phyloP scores from a whole-genome alignment of 176 grass and related monocot genomes.

The Zoysia japonica region DNA sequence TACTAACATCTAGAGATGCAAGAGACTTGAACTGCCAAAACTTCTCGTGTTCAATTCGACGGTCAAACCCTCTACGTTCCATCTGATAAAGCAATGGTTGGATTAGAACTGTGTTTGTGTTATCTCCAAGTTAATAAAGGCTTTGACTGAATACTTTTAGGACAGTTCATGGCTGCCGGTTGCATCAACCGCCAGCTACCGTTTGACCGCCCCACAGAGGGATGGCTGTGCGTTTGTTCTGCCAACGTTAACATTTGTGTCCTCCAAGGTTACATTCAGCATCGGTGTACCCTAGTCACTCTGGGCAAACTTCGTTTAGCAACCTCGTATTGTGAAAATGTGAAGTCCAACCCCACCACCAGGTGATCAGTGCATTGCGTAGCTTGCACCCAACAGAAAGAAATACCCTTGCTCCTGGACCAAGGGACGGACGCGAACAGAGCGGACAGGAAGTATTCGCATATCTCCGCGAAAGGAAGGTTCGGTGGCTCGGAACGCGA shows the following conservation, averaged over 20 bases:
- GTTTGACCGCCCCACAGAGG: conserved; percentile 21
- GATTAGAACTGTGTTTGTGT: background rate
- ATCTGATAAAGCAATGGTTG: background rate
- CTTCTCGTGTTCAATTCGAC: background rate
- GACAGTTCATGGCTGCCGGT: background rate
- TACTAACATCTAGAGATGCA: background rate
- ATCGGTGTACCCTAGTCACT: background rate
- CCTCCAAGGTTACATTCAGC: conserved; percentile 10
- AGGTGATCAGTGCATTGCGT: background rate
- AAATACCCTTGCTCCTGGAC: conserved; percentile 18
- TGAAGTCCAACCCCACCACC: too few relatives aligned
- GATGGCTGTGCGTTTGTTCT: background rate
- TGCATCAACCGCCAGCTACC: background rate
- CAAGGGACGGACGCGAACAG: background rate
- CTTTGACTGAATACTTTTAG: conserved; percentile 21
- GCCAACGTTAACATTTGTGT: conserved; percentile 38
- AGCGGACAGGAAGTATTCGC: conserved; percentile 30
- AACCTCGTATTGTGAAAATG: background rate
- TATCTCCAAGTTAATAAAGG: background rate
- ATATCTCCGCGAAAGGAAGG: conserved; percentile 11
- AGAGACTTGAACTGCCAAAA: background rate
- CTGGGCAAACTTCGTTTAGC: background rate
- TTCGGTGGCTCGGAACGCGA: background rate
- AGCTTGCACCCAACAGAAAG: conserved; percentile 12
- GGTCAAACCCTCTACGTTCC: background rate